Evolutionary conservation across 768 basidiomycete species (phyloP), one percentile per base, ranked within the genome.

Genomic region (Suillus spraguei): DNA sequence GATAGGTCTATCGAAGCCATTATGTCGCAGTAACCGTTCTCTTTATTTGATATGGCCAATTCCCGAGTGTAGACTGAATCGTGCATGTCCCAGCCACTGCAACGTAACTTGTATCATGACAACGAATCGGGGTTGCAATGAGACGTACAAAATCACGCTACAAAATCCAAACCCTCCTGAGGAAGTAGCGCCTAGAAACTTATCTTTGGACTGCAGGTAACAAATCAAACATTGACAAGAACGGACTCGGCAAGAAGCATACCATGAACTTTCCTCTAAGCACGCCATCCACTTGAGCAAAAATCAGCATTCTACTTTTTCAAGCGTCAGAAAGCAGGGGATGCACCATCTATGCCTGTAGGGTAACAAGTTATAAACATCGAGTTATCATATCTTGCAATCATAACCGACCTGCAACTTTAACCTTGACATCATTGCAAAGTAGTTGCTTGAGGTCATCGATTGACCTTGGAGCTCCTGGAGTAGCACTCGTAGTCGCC

Each of bases 251-350:
- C 7, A 20, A 52, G 5, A 2, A 24, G 59, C 81, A 52, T 68
- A 90, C 92, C 91, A 94, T 93, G 72, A 89, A 92, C 77, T 98
- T 98, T n/a, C 97, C 97, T 38, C 97, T 84, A 17, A 97, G 81
- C 13, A 98, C 88, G 35, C 97, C 97, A 76, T 99, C 97, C 41
- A 96, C 94, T 58, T 95, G 67, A 49, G 33, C 32, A 61, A 16
- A 58, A 49, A 47, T 67, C 47, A 72, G 44, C 24, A 60, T 49
- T 38, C 49, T 24, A 50, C 32, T 41, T 60, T 55, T 59, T 20
- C 52, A 60, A 59, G 36, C 55, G 60, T 41, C 28, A 63, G 38
- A 13, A 59, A 28, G 60, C 39, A 60, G 62, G 42, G 28, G 49
- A 67, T 77, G 70, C 73, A 92, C 92, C 92, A 72, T 94, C 92